These are phyloP conservation scores for Cyanidioschyzon merolae DNA, from an alignment of 23 red algal species.

Conservation along the genomic window DNA sequence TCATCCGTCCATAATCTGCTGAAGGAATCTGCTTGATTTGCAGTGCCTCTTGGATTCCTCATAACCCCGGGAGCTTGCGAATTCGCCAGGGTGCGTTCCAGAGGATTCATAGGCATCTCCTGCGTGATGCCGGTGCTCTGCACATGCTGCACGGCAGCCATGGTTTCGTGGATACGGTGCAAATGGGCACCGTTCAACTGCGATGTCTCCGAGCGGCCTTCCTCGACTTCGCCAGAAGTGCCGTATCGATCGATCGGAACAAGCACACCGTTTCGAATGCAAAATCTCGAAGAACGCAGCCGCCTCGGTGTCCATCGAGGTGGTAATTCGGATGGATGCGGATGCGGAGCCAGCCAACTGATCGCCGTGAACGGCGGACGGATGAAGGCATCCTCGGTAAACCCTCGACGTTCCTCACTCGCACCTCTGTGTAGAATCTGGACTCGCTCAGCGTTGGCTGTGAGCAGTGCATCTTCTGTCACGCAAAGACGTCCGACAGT, in stretches of 20 bases:
- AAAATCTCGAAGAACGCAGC: background rate
- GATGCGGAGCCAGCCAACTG: conserved; percentile 3
- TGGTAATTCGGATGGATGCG: background rate
- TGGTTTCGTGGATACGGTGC: too few species aligned
- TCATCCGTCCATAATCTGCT: too few species aligned
- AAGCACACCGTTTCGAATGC: background rate
- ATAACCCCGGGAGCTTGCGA: too few species aligned
- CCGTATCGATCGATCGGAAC: background rate
- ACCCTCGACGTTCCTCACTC: background rate
- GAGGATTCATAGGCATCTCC: too few species aligned
- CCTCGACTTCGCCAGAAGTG: background rate
- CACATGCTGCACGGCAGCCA: too few species aligned
- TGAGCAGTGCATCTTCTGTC: background rate
- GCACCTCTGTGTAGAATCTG: background rate
- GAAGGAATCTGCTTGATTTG: too few species aligned
- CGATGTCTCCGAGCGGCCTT: too few species aligned
- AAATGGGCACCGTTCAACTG: too few species aligned
- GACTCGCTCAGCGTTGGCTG: background rate
- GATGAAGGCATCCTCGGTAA: conserved; percentile 2
- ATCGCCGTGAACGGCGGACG: conserved; percentile 10
- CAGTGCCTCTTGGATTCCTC: too few species aligned
- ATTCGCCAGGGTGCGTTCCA: too few species aligned
- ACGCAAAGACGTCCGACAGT: background rate
- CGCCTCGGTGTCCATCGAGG: background rate
- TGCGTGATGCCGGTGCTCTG: too few species aligned